Percentiles rank a stretch among this genome's conserved stretches.
phyloP scores from a whole-genome alignment of 2,329 filamentous ascomycete species.

The Aureobasidium sp. region DNA sequence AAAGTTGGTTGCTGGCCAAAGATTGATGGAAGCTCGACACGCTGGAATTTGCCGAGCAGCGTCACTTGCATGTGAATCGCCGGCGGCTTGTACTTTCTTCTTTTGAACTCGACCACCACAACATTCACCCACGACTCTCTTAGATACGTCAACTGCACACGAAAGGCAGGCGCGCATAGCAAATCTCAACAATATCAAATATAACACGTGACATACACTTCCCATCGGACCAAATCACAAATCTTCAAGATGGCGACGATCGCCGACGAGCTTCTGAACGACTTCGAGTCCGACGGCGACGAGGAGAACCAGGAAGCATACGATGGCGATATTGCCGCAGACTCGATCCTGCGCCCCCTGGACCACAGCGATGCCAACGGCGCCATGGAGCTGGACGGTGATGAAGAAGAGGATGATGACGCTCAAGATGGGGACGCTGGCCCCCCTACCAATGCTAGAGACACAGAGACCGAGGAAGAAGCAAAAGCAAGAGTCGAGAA shows the following conservation, averaged over 20 bases:
- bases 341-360: conserved; percentile 3
- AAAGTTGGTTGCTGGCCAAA: not conserved
- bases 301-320: conserved; percentile 35
- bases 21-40: not conserved
- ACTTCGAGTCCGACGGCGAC: conserved; percentile 77
- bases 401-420: conserved; percentile 37
- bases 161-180: not conserved
- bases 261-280: conserved; percentile 84
- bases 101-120: not conserved
- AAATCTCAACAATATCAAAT: too few relatives aligned
- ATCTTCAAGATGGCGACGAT: conserved; percentile 65
- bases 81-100: not conserved
- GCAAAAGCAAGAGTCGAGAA: conserved; percentile 73
- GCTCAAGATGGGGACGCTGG: conserved; percentile 45
- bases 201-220: not conserved
- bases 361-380: conserved; percentile 16
- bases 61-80: conserved; percentile 1
- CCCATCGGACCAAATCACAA: not conserved
- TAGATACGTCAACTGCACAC: not conserved
- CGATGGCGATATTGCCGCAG: conserved; percentile 5
- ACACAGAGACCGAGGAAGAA: conserved; percentile 56
- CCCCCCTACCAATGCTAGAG: conserved; percentile 43
- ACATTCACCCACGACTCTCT: not conserved
- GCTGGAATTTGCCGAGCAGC: not conserved
- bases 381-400: conserved; percentile 45